Conservation (phyloP, 75 land plant genomes). For the Sequoiadendron giganteum region DNA sequence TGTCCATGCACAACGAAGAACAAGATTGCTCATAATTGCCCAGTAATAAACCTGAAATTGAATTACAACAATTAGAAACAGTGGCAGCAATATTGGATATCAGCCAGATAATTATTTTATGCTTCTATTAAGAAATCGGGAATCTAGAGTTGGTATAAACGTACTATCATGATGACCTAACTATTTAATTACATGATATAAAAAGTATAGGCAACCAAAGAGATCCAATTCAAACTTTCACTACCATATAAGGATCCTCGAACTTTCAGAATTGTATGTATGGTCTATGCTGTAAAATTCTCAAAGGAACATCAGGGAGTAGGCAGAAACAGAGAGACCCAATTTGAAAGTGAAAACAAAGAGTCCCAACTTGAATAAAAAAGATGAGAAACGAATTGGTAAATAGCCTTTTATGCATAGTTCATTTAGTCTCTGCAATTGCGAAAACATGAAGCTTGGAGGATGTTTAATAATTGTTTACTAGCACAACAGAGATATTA, state of each 20-base stretch:
- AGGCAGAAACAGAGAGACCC: not conserved
- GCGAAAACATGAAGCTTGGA: not conserved
- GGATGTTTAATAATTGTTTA: not conserved
- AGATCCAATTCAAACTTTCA: not conserved
- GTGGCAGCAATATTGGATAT: not conserved
- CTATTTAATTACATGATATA: not conserved
- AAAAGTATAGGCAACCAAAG: not conserved
- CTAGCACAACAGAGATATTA: not conserved
- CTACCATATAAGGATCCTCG: not conserved
- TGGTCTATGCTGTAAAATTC: not conserved
- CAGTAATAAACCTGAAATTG: slow-evolving; percentile 78
- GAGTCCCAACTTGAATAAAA: not conserved
- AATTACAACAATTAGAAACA: not conserved
- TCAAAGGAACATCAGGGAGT: not conserved
- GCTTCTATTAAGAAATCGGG: not conserved
- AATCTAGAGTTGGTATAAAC: not conserved
- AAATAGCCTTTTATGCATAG: not conserved
- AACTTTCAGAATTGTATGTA: not conserved
- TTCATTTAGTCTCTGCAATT: not conserved
- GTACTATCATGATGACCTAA: not conserved
- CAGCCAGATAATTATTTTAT: not conserved
- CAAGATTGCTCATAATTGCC: slow-evolving; percentile 88
- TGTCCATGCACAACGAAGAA: slow-evolving; percentile 94
- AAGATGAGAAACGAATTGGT: not conserved
- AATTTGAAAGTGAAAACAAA: not conserved